Evolutionary conservation across 257 asterid genomes (phyloP).

Genomic region (Echium plantagineum): DNA sequence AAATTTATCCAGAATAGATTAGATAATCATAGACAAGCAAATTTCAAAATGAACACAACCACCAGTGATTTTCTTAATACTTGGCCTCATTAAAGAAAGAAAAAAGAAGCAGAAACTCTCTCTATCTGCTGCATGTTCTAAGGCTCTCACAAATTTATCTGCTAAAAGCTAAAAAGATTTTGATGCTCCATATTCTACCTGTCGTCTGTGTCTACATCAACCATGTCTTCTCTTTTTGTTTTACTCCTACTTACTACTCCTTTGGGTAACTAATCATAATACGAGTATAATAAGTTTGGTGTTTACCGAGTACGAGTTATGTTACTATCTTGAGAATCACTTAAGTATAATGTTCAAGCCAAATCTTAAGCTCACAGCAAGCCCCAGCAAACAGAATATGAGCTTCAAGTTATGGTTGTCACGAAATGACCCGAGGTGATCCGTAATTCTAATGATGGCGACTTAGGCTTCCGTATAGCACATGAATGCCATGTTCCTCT

Average conservation of each 20-base stretch:
- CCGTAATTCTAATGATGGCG: constrained; percentile 24
- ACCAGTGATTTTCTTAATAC: not conserved
- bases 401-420: too few species aligned
- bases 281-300: too few species aligned
- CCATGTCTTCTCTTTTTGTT: constrained; percentile 16
- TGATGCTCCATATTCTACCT: not conserved
- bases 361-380: too few species aligned
- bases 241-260: constrained; percentile 3
- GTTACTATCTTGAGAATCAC: too few species aligned
- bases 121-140: constrained; percentile 42
- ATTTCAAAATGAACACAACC: too few species aligned
- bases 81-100: constrained; percentile 8
- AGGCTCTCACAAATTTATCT: constrained; percentile 31
- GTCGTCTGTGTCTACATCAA: not conserved
- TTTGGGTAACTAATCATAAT: not conserved
- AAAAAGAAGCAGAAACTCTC: not conserved
- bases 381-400: too few species aligned
- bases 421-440: constrained; percentile 6
- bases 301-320: too few species aligned
- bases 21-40: not conserved
- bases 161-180: constrained; percentile 6
- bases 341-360: too few species aligned
- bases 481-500: constrained; percentile 90
- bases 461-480: constrained; percentile 40
- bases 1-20: not conserved